These are phyloP conservation scores for Aphanocladium album DNA, from an alignment of 2,329 filamentous ascomycete species.

Conservation along the genomic window DNA sequence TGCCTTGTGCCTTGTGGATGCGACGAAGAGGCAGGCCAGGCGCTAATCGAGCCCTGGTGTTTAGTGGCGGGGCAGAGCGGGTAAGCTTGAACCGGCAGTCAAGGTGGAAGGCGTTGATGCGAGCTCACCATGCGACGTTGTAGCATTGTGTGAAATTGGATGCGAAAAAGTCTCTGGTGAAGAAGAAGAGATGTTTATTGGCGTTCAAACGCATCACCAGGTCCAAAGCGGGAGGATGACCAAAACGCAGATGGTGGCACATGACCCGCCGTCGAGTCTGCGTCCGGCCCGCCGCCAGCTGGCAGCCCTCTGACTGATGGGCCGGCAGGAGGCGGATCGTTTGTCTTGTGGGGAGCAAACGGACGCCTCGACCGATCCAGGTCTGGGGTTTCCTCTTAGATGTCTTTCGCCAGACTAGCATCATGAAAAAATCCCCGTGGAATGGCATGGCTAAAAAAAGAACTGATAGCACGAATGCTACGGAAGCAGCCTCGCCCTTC, in stretches of 20 bases:
- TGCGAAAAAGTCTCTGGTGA: background rate
- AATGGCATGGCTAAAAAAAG: no score
- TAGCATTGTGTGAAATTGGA: background rate
- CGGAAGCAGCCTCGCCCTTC: no score
- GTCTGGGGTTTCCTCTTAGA: background rate
- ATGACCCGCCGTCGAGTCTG: slow-evolving; percentile 5
- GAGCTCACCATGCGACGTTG: background rate
- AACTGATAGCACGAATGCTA: no score
- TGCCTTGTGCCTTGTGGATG: background rate
- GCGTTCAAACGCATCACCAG: background rate
- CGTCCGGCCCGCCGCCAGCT: background rate
- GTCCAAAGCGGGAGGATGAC: background rate
- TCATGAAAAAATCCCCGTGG: no score
- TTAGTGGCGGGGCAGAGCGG: background rate
- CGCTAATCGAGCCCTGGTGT: background rate
- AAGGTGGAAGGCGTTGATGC: background rate
- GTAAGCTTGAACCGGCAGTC: background rate
- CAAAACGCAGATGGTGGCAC: background rate
- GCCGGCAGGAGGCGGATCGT: background rate
- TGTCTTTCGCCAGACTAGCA: no score
- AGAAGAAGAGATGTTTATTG: background rate
- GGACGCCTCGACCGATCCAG: background rate
- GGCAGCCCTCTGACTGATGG: slow-evolving; percentile 3
- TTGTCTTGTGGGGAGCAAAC: background rate
- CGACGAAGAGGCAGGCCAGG: background rate